Conservation (phyloP, 129 eudicot species). For the Escallonia herrerae region DNA sequence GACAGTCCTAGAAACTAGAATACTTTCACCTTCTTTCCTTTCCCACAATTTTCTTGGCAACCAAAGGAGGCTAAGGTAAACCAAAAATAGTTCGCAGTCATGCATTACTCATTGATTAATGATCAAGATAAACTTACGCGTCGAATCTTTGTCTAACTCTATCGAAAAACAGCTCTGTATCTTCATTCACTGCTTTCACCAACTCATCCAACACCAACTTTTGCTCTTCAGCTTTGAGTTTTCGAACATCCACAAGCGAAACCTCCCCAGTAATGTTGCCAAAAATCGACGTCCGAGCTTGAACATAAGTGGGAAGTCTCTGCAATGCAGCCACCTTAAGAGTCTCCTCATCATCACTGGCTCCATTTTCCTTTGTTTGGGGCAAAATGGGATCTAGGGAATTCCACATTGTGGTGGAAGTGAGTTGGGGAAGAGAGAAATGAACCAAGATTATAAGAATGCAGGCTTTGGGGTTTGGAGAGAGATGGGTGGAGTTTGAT, state of each 20-base stretch:
- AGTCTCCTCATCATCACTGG: slow-evolving; percentile 41
- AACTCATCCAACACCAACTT: slow-evolving; percentile 57
- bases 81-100: no score
- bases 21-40: no score
- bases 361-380: slow-evolving; percentile 21
- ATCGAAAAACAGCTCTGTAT: slow-evolving; percentile 53
- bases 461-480: not conserved
- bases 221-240: slow-evolving; percentile 51
- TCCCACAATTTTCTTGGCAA: no score
- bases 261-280: slow-evolving; percentile 48
- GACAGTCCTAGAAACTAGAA: no score
- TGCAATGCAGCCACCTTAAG: slow-evolving; percentile 72
- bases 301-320: slow-evolving; percentile 52
- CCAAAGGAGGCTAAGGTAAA: no score
- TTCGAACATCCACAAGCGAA: slow-evolving; percentile 59
- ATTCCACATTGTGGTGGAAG: slow-evolving; percentile 37
- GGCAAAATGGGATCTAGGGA: slow-evolving; percentile 28
- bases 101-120: no score
- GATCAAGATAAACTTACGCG: slow-evolving; percentile 40
- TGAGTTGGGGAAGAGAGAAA: not conserved
- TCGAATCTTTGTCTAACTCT: slow-evolving; percentile 72
- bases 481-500: slow-evolving; percentile 11
- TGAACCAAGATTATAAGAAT: slow-evolving; percentile 13
- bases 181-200: slow-evolving; percentile 41
- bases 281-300: slow-evolving; percentile 57